These are phyloP conservation scores for Suillus hirtellus DNA, from an alignment of 768 basidiomycete species.

Conservation along the genomic window DNA sequence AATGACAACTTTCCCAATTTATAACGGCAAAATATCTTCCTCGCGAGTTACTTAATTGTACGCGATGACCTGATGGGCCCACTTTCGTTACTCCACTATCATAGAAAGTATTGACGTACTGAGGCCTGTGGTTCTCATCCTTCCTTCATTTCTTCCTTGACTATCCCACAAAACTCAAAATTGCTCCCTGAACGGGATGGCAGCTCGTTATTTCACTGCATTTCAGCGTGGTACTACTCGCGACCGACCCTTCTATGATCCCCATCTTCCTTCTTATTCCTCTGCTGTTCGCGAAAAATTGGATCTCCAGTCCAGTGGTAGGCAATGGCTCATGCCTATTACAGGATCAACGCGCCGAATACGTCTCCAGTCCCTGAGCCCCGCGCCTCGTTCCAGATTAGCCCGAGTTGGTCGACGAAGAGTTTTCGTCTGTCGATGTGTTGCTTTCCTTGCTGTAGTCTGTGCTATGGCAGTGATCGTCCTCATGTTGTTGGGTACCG, in stretches of 20 bases:
- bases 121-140: constrained; percentile 3
- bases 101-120: background rate
- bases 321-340: constrained; percentile 54
- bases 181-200: background rate
- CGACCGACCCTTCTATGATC: constrained; percentile 5
- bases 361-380: constrained; percentile 57
- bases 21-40: constrained; percentile 4
- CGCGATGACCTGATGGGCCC: constrained; percentile 1
- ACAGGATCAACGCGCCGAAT: constrained; percentile 59
- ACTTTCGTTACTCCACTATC: constrained; percentile 8
- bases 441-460: constrained; percentile 52
- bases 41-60: constrained; percentile 3
- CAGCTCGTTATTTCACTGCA: constrained; percentile 11
- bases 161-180: background rate
- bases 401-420: constrained; percentile 53
- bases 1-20: background rate
- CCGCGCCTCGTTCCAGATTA: constrained; percentile 45
- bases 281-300: constrained; percentile 42
- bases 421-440: constrained; percentile 52
- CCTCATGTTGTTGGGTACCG: constrained; percentile 43
- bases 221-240: constrained; percentile 13
- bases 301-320: constrained; percentile 31
- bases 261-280: constrained; percentile 21
- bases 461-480: constrained; percentile 44
- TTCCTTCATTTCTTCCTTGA: constrained; percentile 6